Evolutionary conservation across 139 green algal species (phyloP).

Genomic region (Chlamydomonas schloesseri): DNA sequence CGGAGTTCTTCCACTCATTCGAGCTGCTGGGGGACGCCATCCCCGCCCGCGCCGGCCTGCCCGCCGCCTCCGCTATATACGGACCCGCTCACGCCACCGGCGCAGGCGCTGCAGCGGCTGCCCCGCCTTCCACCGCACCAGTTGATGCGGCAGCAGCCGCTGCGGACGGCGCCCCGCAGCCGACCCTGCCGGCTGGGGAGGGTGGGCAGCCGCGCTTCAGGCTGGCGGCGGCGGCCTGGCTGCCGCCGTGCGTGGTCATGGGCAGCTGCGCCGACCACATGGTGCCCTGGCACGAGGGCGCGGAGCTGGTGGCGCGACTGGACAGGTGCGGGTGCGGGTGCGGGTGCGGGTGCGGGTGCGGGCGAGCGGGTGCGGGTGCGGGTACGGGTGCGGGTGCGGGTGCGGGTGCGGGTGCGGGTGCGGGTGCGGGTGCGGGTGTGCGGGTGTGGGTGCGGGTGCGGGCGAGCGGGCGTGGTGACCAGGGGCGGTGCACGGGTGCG

Average conservation of each 20-base stretch:
- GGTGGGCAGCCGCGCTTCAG: not conserved
- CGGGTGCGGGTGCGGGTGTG: not conserved
- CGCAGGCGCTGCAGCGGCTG: not conserved
- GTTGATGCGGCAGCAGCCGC: not conserved
- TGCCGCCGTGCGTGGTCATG: conserved; percentile 52
- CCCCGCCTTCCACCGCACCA: not conserved
- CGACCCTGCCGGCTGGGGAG: not conserved
- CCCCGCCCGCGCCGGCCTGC: conserved; percentile 59
- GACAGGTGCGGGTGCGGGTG: not conserved
- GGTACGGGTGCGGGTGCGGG: too few relatives aligned
- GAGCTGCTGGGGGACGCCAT: conserved; percentile 65
- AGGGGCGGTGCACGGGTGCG: not conserved
- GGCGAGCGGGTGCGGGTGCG: too few relatives aligned
- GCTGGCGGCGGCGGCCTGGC: not conserved
- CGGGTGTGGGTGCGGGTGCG: not conserved
- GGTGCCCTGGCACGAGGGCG: conserved; percentile 63
- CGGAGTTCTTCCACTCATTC: conserved; percentile 34
- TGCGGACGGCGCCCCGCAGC: not conserved
- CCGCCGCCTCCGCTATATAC: not conserved
- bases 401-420: too few relatives aligned
- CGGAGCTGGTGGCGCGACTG: conserved; percentile 34
- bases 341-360: too few relatives aligned
- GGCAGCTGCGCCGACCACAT: conserved; percentile 50
- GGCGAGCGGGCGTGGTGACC: too few relatives aligned
- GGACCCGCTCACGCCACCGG: not conserved